Conservation (phyloP, 805 yeast genomes). For the Candida broadrunensis region DNA sequence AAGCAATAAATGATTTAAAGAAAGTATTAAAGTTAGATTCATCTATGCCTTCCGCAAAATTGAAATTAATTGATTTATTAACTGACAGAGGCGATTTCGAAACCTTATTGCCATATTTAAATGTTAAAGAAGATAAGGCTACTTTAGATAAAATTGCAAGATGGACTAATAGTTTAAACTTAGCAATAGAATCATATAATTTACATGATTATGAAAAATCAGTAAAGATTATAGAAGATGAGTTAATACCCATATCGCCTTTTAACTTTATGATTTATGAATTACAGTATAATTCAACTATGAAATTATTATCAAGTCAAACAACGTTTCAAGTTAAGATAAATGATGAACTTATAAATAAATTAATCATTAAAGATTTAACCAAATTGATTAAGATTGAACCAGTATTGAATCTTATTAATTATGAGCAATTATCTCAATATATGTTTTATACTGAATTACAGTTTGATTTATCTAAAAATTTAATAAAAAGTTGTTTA, state of each 20-base stretch:
- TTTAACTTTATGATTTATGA: constrained; percentile 21
- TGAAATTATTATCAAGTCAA: constrained; percentile 4
- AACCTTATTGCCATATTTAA: constrained; percentile 14
- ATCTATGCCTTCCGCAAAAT: constrained; percentile 45
- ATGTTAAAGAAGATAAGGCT: constrained; percentile 9
- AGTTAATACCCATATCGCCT: constrained; percentile 38
- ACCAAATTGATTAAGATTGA: constrained; percentile 22
- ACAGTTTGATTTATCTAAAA: constrained; percentile 51
- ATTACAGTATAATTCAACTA: constrained; percentile 5
- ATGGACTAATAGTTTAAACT: constrained; percentile 10
- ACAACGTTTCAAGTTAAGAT: neutral
- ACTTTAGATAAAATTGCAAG: constrained; percentile 11
- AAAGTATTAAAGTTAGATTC: constrained; percentile 42
- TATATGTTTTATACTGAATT: constrained; percentile 46
- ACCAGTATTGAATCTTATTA: constrained; percentile 21
- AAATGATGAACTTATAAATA: constrained; percentile 7
- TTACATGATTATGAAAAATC: constrained; percentile 18
- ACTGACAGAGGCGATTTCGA: constrained; percentile 52
- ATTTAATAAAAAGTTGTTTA: constrained; percentile 62
- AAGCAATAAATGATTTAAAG: constrained; percentile 53
- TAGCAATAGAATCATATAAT: constrained; percentile 1
- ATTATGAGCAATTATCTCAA: constrained; percentile 24
- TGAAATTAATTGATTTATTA: constrained; percentile 46
- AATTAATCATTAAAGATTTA: constrained; percentile 21
- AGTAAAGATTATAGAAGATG: constrained; percentile 21